phyloP scores from a whole-genome alignment of 768 basidiomycete genomes.

The Tubosaeta sp. region DNA sequence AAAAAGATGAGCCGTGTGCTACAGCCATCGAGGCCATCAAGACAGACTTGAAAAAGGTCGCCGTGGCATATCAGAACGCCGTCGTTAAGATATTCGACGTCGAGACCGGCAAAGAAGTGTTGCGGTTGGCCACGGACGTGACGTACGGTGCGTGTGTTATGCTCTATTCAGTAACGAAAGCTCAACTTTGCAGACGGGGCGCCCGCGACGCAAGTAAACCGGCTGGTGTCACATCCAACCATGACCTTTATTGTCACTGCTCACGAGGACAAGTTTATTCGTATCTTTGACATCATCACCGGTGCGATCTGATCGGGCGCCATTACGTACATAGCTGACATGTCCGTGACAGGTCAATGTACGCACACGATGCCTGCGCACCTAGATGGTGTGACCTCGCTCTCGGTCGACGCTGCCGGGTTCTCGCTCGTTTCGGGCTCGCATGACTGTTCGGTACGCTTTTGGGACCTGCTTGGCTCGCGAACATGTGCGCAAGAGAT shows the following conservation, averaged over 20 bases:
- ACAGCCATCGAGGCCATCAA: slow-evolving; percentile 83
- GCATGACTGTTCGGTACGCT: slow-evolving; percentile 90
- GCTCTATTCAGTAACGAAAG: background rate
- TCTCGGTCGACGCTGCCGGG: slow-evolving; percentile 83
- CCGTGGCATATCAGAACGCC: slow-evolving; percentile 87
- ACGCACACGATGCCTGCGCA: slow-evolving; percentile 90
- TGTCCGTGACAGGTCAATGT: slow-evolving; percentile 57
- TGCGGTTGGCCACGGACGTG: slow-evolving; percentile 55
- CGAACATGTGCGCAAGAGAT: slow-evolving; percentile 86
- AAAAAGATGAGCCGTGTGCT: slow-evolving; percentile 55
- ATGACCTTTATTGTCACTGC: slow-evolving; percentile 84
- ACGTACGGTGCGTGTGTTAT: slow-evolving; percentile 45
- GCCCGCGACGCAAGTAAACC: slow-evolving; percentile 76
- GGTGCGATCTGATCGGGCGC: slow-evolving; percentile 44
- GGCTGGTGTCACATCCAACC: slow-evolving; percentile 85
- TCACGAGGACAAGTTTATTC: slow-evolving; percentile 91
- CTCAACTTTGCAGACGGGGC: slow-evolving; percentile 54
- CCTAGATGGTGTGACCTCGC: slow-evolving; percentile 85
- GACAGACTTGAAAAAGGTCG: slow-evolving; percentile 78
- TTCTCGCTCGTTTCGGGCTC: slow-evolving; percentile 86
- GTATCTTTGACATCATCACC: slow-evolving; percentile 80
- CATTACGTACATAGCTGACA: slow-evolving; percentile 3
- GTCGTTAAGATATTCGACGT: slow-evolving; percentile 89
- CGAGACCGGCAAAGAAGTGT: slow-evolving; percentile 78
- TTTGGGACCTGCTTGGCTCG: slow-evolving; percentile 88